Base-by-base conservation (phyloP, 306 rosid species). In the Casuarina glauca region DNA sequence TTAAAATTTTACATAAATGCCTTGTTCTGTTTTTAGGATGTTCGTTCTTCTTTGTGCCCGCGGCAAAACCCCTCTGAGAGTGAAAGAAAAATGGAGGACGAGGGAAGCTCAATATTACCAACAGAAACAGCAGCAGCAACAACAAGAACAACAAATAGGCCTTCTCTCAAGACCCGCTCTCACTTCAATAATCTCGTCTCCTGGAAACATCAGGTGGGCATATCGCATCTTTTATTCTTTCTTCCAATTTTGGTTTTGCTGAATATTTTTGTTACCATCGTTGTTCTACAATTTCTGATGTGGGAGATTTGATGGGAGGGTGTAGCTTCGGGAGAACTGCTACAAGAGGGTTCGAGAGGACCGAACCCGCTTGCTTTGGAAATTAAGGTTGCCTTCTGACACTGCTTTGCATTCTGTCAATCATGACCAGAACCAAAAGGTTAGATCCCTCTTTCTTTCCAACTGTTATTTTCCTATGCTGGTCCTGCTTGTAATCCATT, bases 271-370 rank as follows among this genome's bases (percentile, higher is more conserved):
- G 9, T 61, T 41, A 39, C 41, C 16, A 20, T 57, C 5, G 5
- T 32, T 11, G 13, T 13, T 71, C 75, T 32, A 12, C 12, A 17
- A 43, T 52, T 42, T 9, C 12, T 74, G 6, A 74, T 11, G 64
- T 49, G 54, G 6, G 36, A 76, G 61, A n/a, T 17, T 74, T 73
- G 68, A 15, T 72, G 13, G 54, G 44, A 2, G 64, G 32, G 38
- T 61, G n/a, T 35, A 93, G 98, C 76, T 93, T 61, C 86, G 93
- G 72, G 96, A 93, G 32, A 91, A 87, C 77, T 93, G 98, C 82
- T 88, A 68, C 88, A 83, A 84, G 75, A 85, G 97, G 80, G 93
- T 87, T 10, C 84, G 89, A 89, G 86, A 91, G 36, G 94, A 90
- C 53, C 76, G 98, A 82, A 86, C 57, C 44, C 96, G 88, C 57